Percentiles rank a stretch among this genome's conserved stretches.
These are phyloP conservation scores for Seminavis robusta DNA, from an alignment of 108 stramenopile species.

Conservation along the genomic window DNA sequence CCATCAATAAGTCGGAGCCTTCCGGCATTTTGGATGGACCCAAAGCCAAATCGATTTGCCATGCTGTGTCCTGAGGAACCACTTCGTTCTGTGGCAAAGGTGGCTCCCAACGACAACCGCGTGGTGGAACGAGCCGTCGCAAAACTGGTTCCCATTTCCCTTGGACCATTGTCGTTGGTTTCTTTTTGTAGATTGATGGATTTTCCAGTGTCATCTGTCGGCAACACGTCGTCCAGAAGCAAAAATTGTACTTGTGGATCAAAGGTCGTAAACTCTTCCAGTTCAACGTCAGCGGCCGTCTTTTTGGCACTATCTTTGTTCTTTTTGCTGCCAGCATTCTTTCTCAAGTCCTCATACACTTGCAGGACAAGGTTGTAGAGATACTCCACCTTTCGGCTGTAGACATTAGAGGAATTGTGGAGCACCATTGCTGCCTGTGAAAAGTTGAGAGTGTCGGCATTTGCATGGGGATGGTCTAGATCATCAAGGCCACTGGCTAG, in stretches of 20 bases:
- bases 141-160: not conserved
- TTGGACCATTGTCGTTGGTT: not conserved
- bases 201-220: constrained; percentile 43
- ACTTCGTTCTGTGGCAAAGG: not conserved
- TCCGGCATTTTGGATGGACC: not conserved
- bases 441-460: constrained; percentile 73
- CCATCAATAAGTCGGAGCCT: not conserved
- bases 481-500: constrained; percentile 25
- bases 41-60: not conserved
- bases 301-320: constrained; percentile 16
- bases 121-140: constrained; percentile 12
- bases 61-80: not conserved
- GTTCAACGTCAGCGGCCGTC: constrained; percentile 31
- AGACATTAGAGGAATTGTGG: constrained; percentile 80
- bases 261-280: constrained; percentile 63
- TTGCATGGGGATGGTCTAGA: constrained; percentile 37
- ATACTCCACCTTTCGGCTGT: constrained; percentile 96
- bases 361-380: constrained; percentile 85
- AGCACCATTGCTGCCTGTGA: constrained; percentile 94
- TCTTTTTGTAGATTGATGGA: not conserved
- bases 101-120: constrained; percentile 29
- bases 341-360: constrained; percentile 64
- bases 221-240: constrained; percentile 91
- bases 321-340: constrained; percentile 9
- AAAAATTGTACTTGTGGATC: constrained; percentile 83